Conservation (phyloP, 2,329 filamentous ascomycete genomes). For the Talaromyces albobiverticillius region DNA sequence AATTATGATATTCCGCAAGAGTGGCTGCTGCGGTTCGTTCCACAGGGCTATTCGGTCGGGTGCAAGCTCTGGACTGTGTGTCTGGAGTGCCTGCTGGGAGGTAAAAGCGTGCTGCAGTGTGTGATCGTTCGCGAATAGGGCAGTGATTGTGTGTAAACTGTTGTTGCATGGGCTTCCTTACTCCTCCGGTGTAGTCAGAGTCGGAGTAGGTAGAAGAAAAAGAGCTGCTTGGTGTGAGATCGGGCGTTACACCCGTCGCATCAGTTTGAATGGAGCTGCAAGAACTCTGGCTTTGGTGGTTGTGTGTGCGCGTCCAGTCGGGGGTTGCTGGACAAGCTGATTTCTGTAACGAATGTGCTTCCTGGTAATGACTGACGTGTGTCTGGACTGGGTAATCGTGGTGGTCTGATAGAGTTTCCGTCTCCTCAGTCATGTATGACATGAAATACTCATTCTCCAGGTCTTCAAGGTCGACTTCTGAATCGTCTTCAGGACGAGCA, state of each 20-base stretch:
- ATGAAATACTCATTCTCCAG: slow-evolving; percentile 31
- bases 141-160: slow-evolving; percentile 22
- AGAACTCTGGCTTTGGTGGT: slow-evolving; percentile 31
- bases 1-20: slow-evolving; percentile 20
- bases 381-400: slow-evolving; percentile 2
- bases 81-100: slow-evolving; percentile 20
- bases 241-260: slow-evolving; percentile 25
- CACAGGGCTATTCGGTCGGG: slow-evolving; percentile 21
- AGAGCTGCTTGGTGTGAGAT: slow-evolving; percentile 38
- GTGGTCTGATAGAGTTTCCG: neutral
- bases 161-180: slow-evolving; percentile 27
- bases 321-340: slow-evolving; percentile 1
- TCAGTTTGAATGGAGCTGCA: slow-evolving; percentile 34
- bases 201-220: slow-evolving; percentile 37
- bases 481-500: slow-evolving; percentile 23
- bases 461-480: slow-evolving; percentile 31
- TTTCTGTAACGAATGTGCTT: neutral
- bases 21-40: slow-evolving; percentile 21
- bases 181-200: slow-evolving; percentile 26
- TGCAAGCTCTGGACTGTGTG: slow-evolving; percentile 18
- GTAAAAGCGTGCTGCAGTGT: slow-evolving; percentile 23
- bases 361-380: neutral
- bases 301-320: slow-evolving; percentile 11
- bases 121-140: slow-evolving; percentile 16
- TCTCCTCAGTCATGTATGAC: slow-evolving; percentile 23